Conservation (phyloP, 208 protist genomes). For the Trichomonas vaginalis region DNA sequence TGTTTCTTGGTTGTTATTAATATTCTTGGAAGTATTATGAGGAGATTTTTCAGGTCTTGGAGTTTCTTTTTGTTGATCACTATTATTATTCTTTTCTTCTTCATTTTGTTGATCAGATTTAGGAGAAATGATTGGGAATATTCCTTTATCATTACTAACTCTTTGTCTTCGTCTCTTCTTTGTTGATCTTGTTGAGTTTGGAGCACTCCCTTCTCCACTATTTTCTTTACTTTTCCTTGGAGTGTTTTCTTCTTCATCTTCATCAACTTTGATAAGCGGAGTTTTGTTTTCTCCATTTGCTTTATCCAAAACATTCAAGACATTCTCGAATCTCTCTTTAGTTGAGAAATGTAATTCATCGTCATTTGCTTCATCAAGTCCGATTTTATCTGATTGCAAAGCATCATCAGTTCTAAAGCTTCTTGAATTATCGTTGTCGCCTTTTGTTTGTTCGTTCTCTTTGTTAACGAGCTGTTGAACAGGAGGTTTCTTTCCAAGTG, state of each 20-base stretch:
- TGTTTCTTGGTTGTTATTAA: too few relatives aligned
- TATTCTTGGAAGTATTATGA: too few relatives aligned
- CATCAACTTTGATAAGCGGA: background rate
- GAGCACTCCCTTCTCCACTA: background rate
- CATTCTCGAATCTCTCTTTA: background rate
- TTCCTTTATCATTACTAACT: background rate
- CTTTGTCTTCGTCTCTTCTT: background rate
- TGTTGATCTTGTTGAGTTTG: background rate
- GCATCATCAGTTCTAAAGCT: background rate
- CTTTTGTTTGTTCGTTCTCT: background rate
- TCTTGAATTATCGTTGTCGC: background rate
- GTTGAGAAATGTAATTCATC: background rate
- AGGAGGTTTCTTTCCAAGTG: background rate
- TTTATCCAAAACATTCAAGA: background rate
- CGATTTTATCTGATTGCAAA: background rate
- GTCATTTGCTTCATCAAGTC: background rate
- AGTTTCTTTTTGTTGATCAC: too few relatives aligned
- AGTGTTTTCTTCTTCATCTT: background rate
- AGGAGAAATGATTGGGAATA: background rate
- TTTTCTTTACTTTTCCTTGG: background rate
- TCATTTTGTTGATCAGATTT: background rate
- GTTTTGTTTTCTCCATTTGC: background rate
- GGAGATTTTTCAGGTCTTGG: too few relatives aligned
- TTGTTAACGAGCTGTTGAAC: background rate
- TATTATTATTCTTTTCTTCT: background rate